These are phyloP conservation scores for Agastache rugosa DNA, from an alignment of 257 asterid genomes.

Conservation along the genomic window DNA sequence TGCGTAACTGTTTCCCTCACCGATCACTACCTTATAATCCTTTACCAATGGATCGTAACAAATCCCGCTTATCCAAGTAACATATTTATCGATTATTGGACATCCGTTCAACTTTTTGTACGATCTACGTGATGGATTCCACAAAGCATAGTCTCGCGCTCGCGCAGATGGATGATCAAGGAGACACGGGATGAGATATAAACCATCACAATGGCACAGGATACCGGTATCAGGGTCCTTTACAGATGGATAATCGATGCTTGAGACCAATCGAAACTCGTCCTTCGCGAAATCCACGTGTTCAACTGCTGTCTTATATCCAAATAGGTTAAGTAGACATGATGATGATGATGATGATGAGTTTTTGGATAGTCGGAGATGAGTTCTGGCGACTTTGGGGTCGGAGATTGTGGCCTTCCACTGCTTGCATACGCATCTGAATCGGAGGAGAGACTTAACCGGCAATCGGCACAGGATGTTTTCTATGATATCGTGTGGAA, in stretches of 20 bases:
- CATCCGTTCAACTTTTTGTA: neutral
- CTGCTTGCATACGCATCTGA: neutral
- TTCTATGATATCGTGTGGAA: constrained; percentile 8
- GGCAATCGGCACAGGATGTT: constrained; percentile 1
- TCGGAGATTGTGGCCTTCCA: constrained; percentile 21
- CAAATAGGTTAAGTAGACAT: too few species aligned
- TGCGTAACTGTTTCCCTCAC: neutral
- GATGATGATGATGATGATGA: neutral
- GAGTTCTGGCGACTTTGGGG: neutral
- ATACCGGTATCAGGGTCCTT: too few species aligned
- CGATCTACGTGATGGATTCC: constrained; percentile 19
- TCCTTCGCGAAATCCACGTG: neutral
- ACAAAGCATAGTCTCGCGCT: neutral
- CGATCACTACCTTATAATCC: constrained; percentile 14
- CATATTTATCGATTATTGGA: neutral
- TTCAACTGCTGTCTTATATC: too few species aligned
- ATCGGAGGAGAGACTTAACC: constrained; percentile 4
- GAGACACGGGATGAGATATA: neutral
- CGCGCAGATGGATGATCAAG: too few species aligned
- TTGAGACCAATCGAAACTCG: neutral
- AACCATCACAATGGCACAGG: constrained; percentile 1
- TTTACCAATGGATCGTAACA: neutral
- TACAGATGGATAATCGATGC: neutral
- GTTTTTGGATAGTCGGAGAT: constrained; percentile 16
- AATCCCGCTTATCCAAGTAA: neutral